Base-by-base conservation (phyloP, 2,329 filamentous ascomycete species). In the Balansia obtecta region DNA sequence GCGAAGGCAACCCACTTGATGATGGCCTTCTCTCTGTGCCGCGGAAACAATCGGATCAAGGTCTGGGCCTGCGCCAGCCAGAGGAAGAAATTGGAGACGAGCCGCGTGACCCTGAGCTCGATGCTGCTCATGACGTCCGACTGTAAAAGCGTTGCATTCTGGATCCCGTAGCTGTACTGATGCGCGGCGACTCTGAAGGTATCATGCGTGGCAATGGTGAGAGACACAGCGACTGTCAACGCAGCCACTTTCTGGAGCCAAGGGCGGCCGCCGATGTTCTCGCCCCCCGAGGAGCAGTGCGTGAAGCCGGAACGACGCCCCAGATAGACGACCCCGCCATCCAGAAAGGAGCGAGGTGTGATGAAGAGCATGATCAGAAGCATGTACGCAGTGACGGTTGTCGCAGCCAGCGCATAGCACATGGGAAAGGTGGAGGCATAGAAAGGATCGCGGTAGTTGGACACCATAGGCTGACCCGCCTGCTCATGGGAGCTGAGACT, bases 1-100 rank as follows among this genome's bases (percentile, higher is more conserved):
- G 86, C 89, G 63, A 97, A 96, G 1, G 91, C 93, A 15, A 91
- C 88, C 91, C 91, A 98, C 70, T 97, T 97, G 70, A 98, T 98
- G 57, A 97, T 87, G 48, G 97, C 83, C 69, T 97, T 97, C 69
- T 98, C 93, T 61, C 94, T 87, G 62, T 97, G 91, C 34, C 93
- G 87, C 8, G 93, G 93, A 59, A 98, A 98, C 1, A 98, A 75
- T 49, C 93, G 85, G 58, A 97, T 97, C 52, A 98, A 70, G 0
- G 93, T 98, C 70, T 98, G 93, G 1, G 95, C 91, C 68, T 98
- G 93, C 1, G 93, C 93, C 39, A 98, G 80, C 91, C 93, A 97
- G 32, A 98, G 75, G 65, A 97, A 97, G 1, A 93, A 90, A 66
- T 95, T 89, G 16, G 91, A 97, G 56, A 98, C 88, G 57, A 97